phyloP scores from a whole-genome alignment of 2,329 filamentous ascomycete species.

The Colletotrichum sp. region DNA sequence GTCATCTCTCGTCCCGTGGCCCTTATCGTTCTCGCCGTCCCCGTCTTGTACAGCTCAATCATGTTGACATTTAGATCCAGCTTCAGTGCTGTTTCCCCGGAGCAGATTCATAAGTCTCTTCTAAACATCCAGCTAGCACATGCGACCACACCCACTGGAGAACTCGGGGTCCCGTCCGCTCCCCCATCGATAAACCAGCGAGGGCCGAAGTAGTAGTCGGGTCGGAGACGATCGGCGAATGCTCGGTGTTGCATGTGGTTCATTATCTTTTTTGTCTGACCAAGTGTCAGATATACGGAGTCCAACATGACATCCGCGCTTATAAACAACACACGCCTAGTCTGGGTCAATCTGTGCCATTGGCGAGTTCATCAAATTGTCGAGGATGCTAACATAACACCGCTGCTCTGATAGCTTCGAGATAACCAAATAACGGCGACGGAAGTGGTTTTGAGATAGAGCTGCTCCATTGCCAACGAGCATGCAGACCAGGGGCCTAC shows the following conservation, averaged over 20 bases:
- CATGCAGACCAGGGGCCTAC: background rate
- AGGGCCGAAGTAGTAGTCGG: background rate
- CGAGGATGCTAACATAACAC: background rate
- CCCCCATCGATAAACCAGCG: background rate
- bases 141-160: background rate
- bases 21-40: accelerated
- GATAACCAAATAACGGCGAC: background rate
- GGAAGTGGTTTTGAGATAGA: background rate
- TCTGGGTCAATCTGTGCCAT: background rate
- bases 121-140: background rate
- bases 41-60: background rate
- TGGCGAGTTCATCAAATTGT: background rate
- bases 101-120: background rate
- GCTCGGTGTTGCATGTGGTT: background rate
- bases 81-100: background rate
- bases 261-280: background rate
- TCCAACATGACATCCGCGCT: background rate
- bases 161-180: background rate
- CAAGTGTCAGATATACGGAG: background rate
- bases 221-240: background rate
- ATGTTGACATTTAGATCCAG: background rate
- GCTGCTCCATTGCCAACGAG: background rate
- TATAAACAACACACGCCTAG: background rate
- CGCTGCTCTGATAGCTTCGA: background rate
- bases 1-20: background rate